Evolutionary conservation across 148 eudicot genomes (phyloP), one percentile per base, ranked within the genome.

Genomic region (Chenopodium formosanum): DNA sequence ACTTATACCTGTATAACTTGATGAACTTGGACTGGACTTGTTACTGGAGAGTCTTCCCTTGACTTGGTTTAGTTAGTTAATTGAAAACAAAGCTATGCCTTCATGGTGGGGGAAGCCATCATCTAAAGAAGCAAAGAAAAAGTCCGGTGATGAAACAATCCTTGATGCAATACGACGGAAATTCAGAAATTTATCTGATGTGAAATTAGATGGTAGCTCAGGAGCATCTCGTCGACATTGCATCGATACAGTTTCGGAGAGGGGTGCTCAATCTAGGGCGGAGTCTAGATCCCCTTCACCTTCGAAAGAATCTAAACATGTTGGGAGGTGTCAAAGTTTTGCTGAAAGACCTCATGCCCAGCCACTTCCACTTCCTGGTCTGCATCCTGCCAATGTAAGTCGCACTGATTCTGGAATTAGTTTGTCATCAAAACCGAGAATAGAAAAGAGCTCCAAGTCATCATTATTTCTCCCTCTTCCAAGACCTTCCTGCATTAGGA

Each of bases 321-420:
- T 96, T 27, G 88, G 89, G 44, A 88, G 97, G 84, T 96, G 98
- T 88, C 99, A 96, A 78, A 96, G 99, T 86, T 96, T 96, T 86
- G 87, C 83, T 32, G 98, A 94, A 84, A 89, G 97, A 76, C 89
- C 97, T 73, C 85, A 74, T 83, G 86, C 94, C n/a, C 96, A 95
- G 83, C 94, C 97, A 72, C 96, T 95, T 81, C 98, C 98, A 12
- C 88, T 92, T 81, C 98, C 98, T 48, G 84, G 82, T 73, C 78
- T 87, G 80, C 91, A 86, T 83, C 89, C 87, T 79, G 87, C 88
- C 67, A 77, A 78, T 62, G 89, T 93, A 74, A 87, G 87, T 29
- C 93, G 97, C 25, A 89, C 97, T 20, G 91, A 95, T 85, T 91
- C 97, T 70, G 94, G 91, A 79, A 89, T 91, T 69, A 90, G 89